Base-by-base conservation (phyloP, 1,139 yeast genomes). In the Scheffersomyces titani region DNA sequence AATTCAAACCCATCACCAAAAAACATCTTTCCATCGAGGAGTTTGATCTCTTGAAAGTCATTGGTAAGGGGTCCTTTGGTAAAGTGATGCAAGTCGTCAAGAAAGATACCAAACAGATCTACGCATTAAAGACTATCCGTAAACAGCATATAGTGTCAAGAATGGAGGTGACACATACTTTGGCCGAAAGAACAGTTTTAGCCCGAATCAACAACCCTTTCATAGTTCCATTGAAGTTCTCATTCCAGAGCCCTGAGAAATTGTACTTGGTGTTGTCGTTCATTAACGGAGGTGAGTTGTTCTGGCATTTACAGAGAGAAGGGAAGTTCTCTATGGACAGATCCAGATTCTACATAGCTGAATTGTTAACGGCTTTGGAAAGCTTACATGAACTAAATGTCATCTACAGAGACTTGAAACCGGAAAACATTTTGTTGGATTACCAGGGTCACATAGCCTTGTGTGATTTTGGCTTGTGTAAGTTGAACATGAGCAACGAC, bases 21-120 rank as follows among this genome's bases (percentile, higher is more conserved):
- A 62, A 63, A 11, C 90, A 90, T 54, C 80, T 94, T 54, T 81
- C 92, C 1, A 92, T 94, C 63, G 97, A 92, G 56, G 97, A 94
- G 69, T 94, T 94, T 72, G 97, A 93, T 66, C 77, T 96, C 56
- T 81, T 94, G 65, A 94, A 94, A 73, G 99, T 94, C 20, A 92
- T 94, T 57, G 99, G 99, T 51, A 94, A 94, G 71, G 99, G 99
- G 3, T 92, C 98, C 2, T 96, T 94, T 73, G 99, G 99, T 55
- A 94, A 96, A 73, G 99, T 94, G 57, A 94, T 94, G 98, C 99
- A 94, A 74, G 99, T 94, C 51, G 87, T 92, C 58, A 94, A 94
- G 75, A 90, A 90, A 65, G 98, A 94, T 73, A 94, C 99, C 11
- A 89, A 89, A 62, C 96, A 93, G 70, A 88, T 94, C 47, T 94